A percentile compares a stretch with the other conserved stretches of the same genome.
Evolutionary conservation across 352 stramenopile species (phyloP).

Genomic region (Globisporangium splendens): DNA sequence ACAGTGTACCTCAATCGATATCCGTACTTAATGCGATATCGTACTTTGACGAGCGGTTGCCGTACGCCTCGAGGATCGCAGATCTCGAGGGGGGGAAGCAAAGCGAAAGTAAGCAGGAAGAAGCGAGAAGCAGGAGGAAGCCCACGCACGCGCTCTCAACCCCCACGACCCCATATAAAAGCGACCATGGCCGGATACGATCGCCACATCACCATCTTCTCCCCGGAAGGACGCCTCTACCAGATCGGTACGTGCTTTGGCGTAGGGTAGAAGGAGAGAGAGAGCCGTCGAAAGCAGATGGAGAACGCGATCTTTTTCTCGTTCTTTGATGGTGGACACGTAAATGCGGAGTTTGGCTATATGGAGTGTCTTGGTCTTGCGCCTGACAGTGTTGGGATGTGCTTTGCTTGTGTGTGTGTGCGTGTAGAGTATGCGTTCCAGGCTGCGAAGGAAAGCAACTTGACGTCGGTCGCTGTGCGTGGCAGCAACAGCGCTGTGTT

Average conservation of each 20-base stretch:
- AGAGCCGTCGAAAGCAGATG: no score
- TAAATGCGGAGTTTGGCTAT: no score
- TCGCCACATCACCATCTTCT: conserved; percentile 98
- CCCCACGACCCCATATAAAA: background rate
- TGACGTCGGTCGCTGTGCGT: conserved; percentile 96
- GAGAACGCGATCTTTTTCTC: conserved; percentile 15
- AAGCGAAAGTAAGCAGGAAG: no score
- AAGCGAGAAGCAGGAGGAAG: no score
- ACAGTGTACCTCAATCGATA: no score
- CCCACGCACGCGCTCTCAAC: no score
- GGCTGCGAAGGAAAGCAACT: conserved; percentile 89
- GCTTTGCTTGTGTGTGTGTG: background rate
- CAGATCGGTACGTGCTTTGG: conserved; percentile 86
- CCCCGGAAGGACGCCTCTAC: conserved; percentile 97
- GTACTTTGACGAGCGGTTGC: conserved; percentile 12
- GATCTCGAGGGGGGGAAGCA: no score
- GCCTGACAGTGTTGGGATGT: background rate
- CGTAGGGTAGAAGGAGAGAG: background rate
- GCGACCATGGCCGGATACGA: conserved; percentile 90
- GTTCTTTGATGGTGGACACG: no score
- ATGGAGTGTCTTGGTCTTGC: no score
- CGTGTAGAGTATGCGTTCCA: conserved; percentile 98
- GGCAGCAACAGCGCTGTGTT: conserved; percentile 93
- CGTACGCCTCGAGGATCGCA: background rate
- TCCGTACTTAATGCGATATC: conserved; percentile 1